These are phyloP conservation scores for Quercus lobata DNA, from an alignment of 331 rosid species.

Conservation along the genomic window DNA sequence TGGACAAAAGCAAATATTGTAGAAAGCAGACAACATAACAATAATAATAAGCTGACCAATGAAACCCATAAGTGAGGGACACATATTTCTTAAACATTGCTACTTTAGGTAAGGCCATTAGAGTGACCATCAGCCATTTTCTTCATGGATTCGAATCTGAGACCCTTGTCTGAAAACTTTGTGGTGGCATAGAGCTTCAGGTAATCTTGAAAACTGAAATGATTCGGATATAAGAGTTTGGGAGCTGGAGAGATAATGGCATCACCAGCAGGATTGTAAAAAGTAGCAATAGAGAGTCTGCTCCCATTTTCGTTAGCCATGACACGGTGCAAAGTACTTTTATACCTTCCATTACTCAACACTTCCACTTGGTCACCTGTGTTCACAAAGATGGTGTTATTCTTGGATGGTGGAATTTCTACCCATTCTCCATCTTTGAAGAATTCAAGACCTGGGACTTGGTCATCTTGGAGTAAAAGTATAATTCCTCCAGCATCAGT, in stretches of 20 bases:
- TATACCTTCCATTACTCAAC: constrained; percentile 58
- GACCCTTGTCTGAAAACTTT: constrained; percentile 59
- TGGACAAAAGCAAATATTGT: neutral
- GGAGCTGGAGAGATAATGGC: constrained; percentile 64
- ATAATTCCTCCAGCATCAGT: constrained; percentile 88
- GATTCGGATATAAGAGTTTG: constrained; percentile 46
- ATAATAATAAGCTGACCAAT: neutral
- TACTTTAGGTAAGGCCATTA: constrained; percentile 5
- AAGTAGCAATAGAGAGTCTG: constrained; percentile 66
- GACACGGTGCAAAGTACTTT: constrained; percentile 60
- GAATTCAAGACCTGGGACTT: constrained; percentile 65
- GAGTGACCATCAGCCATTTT: constrained; percentile 25
- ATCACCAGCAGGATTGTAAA: constrained; percentile 60
- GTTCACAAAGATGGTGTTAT: constrained; percentile 67
- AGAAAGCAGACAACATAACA: neutral
- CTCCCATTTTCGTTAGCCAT: constrained; percentile 59
- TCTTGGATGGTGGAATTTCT: constrained; percentile 63
- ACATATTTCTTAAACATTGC: neutral
- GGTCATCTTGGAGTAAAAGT: constrained; percentile 74
- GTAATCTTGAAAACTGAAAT: constrained; percentile 51
- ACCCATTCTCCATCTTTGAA: constrained; percentile 57
- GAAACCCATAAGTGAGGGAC: neutral
- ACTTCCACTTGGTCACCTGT: constrained; percentile 68
- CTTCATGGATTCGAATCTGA: constrained; percentile 53
- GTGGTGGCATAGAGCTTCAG: constrained; percentile 58